Conservation (phyloP, 2,329 filamentous ascomycete species). For the Fusarium robinianum region DNA sequence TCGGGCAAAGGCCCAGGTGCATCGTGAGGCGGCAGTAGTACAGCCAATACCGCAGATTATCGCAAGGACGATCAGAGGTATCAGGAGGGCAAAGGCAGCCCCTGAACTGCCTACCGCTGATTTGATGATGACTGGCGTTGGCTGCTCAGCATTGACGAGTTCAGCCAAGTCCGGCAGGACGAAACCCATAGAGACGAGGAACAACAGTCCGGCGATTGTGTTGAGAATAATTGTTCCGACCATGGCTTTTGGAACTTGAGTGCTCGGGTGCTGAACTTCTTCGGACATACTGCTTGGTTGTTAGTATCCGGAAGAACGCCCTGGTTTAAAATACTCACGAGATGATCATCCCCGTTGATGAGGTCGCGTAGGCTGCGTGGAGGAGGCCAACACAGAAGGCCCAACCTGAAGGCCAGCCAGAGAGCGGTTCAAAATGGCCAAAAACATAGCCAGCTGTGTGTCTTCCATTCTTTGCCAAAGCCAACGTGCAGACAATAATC, state of each 20-base stretch:
- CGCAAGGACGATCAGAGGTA: conserved; percentile 8
- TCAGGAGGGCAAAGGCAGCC: conserved; percentile 3
- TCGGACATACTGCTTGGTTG: conserved; percentile 67
- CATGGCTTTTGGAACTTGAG: conserved; percentile 75
- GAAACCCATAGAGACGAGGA: conserved; percentile 71
- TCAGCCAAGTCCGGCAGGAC: conserved; percentile 66
- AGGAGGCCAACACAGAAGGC: conserved; percentile 74
- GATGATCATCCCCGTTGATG: conserved; percentile 79
- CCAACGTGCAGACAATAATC: conserved; percentile 65
- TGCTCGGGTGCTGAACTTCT: conserved; percentile 67
- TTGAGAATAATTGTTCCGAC: conserved; percentile 70
- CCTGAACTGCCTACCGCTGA: conserved; percentile 4
- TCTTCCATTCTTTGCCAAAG: conserved; percentile 70
- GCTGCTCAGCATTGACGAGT: conserved; percentile 62
- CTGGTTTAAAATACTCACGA: conserved; percentile 56
- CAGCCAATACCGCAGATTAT: conserved; percentile 14
- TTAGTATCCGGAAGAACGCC: conserved; percentile 1
- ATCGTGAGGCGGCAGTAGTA: conserved; percentile 13
- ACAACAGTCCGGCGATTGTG: conserved; percentile 67
- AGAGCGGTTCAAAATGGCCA: conserved; percentile 68
- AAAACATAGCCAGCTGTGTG: conserved; percentile 67
- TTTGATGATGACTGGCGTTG: conserved; percentile 67
- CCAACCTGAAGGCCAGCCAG: conserved; percentile 73
- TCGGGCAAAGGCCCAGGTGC: conserved; percentile 12
- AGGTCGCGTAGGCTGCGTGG: conserved; percentile 74